Conservation (phyloP, 2,329 filamentous ascomycete species). For the Aspergillus eucalypticola region DNA sequence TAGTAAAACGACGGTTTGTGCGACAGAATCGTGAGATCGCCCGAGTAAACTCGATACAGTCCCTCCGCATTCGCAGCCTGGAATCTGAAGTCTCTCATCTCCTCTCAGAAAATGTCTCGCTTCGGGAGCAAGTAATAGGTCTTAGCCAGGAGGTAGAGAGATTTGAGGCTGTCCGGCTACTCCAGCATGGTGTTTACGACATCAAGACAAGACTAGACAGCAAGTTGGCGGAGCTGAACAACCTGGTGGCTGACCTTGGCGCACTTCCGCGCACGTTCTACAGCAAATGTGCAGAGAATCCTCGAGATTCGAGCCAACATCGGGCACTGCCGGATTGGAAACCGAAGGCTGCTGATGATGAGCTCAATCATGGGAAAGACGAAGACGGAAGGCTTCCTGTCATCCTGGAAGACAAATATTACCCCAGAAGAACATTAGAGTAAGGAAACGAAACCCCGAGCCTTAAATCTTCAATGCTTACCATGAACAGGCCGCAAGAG, state of each 20-base stretch:
- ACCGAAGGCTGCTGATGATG: constrained; percentile 18
- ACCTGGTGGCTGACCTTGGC: constrained; percentile 57
- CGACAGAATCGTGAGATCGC: constrained; percentile 68
- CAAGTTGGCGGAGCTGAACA: constrained; percentile 58
- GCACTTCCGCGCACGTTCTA: constrained; percentile 37
- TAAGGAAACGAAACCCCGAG: constrained; percentile 35
- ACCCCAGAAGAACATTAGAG: constrained; percentile 58
- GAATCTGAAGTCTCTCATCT: constrained; percentile 63
- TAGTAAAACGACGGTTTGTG: constrained; percentile 65
- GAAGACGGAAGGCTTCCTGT: constrained; percentile 53
- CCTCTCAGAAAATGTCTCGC: constrained; percentile 60
- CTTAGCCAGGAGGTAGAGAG: constrained; percentile 57
- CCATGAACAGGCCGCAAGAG: constrained; percentile 36
- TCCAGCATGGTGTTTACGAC: constrained; percentile 50
- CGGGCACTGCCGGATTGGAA: constrained; percentile 14
- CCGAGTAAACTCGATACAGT: constrained; percentile 64
- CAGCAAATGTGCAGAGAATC: constrained; percentile 21
- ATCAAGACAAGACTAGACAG: constrained; percentile 57
- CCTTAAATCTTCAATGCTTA: not conserved
- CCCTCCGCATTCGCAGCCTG: constrained; percentile 62
- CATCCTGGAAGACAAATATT: constrained; percentile 61
- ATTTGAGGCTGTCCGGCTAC: constrained; percentile 45
- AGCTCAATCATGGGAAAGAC: constrained; percentile 22
- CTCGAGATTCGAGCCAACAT: constrained; percentile 12
- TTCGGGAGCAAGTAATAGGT: constrained; percentile 60